A percentile compares a stretch with the other conserved stretches of the same genome.
phyloP scores from a whole-genome alignment of 805 yeast species.

The Saccharomycopsis sp. region DNA sequence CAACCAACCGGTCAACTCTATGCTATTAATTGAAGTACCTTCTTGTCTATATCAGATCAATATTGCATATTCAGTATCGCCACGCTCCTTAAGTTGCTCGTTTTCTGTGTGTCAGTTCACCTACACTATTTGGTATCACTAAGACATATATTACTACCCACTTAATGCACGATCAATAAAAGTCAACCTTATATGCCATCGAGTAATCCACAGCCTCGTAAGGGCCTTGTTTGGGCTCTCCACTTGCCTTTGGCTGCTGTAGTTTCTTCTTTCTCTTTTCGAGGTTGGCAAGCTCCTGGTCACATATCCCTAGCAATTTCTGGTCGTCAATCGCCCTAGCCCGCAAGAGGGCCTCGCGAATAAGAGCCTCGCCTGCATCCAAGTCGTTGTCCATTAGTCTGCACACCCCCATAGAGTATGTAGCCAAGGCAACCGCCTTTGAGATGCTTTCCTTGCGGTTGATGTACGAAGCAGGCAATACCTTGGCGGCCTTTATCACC shows the following conservation, averaged over 20 bases:
- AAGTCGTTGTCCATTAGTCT: neutral
- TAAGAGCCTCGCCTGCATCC: neutral
- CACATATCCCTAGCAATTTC: neutral
- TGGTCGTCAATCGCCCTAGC: neutral
- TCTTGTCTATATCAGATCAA: too few species aligned
- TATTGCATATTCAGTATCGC: too few species aligned
- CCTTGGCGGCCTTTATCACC: constrained; percentile 37
- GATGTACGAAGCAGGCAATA: constrained; percentile 31
- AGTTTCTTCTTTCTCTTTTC: neutral
- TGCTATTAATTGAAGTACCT: neutral
- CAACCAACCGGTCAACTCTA: neutral
- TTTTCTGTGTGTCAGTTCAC: too few species aligned
- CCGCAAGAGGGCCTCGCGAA: neutral
- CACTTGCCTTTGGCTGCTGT: neutral
- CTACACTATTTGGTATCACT: too few species aligned
- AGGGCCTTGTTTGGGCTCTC: neutral
- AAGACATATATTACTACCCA: too few species aligned
- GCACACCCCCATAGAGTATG: constrained; percentile 76
- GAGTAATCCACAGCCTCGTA: neutral
- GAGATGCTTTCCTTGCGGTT: constrained; percentile 37
- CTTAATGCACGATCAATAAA: neutral
- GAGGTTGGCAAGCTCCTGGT: neutral
- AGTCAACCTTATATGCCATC: neutral
- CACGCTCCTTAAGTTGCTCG: too few species aligned
- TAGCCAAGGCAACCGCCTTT: constrained; percentile 71